phyloP scores from a whole-genome alignment of 2,329 filamentous ascomycete species.

The Fusarium dimerum region DNA sequence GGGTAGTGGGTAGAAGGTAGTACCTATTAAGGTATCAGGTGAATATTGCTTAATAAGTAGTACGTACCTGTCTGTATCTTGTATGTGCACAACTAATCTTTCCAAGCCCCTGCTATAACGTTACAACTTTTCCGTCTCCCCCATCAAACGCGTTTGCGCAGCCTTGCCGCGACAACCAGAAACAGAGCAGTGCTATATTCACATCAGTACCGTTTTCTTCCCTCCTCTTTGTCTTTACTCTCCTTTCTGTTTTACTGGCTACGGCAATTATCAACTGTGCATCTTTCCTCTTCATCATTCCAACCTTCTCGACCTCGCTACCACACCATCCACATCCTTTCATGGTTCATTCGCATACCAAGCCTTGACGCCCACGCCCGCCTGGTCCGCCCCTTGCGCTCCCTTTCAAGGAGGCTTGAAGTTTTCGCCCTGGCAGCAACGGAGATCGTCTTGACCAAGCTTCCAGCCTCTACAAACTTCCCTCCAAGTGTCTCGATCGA shows the following conservation, averaged over 20 bases:
- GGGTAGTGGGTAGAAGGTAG: too few species aligned
- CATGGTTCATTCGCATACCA: conserved; percentile 18
- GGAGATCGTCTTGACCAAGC: background rate
- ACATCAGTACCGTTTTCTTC: background rate
- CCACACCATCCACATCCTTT: conserved; percentile 7
- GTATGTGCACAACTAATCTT: too few species aligned
- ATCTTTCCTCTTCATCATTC: background rate
- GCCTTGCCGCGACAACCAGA: conserved; percentile 20
- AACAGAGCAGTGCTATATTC: background rate
- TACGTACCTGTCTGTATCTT: too few species aligned
- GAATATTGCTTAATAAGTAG: too few species aligned
- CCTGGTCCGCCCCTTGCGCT: background rate
- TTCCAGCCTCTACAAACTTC: background rate
- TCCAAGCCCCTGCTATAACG: background rate
- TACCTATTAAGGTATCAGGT: too few species aligned
- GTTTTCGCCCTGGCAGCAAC: background rate
- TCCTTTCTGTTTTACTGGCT: background rate
- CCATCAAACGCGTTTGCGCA: conserved; percentile 25
- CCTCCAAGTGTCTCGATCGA: background rate
- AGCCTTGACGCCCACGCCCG: background rate
- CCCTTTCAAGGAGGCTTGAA: background rate
- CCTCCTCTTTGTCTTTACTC: background rate
- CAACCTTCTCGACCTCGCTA: background rate
- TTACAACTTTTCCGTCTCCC: conserved; percentile 5
- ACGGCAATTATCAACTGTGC: background rate